A percentile compares a stretch with the other conserved stretches of the same genome.
phyloP scores from a whole-genome alignment of 345 rosid genomes.

The thale cress (Arabidopsis thaliana) region DNA sequence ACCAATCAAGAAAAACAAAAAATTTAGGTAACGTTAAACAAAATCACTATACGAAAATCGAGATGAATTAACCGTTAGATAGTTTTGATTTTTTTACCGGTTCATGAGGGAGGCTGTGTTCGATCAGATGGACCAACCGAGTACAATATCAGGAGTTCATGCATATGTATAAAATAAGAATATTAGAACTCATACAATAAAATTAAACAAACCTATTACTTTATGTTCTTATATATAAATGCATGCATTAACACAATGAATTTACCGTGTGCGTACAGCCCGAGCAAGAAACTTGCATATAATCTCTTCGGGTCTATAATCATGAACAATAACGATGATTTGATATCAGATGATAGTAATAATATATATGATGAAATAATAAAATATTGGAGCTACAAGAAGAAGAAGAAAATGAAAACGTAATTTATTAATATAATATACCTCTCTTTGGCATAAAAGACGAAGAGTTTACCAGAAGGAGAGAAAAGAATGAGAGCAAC shows the following conservation, averaged over 20 bases:
- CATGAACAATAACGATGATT: not conserved
- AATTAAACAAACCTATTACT: not conserved
- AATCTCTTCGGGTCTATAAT: constrained; percentile 29
- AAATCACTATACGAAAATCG: not conserved
- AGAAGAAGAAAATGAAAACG: not conserved
- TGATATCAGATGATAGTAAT: not conserved
- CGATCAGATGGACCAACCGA: constrained; percentile 9
- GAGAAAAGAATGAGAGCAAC: constrained; percentile 34
- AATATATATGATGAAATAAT: not conserved
- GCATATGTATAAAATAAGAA: not conserved
- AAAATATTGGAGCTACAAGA: not conserved
- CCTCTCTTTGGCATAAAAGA: constrained; percentile 34
- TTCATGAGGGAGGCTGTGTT: constrained; percentile 19
- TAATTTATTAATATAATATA: not conserved
- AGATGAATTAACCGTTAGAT: not conserved
- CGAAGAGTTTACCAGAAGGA: constrained; percentile 38
- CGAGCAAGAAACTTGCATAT: constrained; percentile 1
- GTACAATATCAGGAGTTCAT: not conserved
- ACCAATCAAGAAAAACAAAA: not conserved
- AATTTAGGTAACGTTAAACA: not conserved
- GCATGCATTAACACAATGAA: not conserved
- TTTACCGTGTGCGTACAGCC: not conserved
- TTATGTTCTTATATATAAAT: not conserved
- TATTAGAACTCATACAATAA: not conserved
- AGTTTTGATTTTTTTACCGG: constrained; percentile 15